Evolutionary conservation across 257 asterid species (phyloP).

Genomic region (Salvia hispanica): DNA sequence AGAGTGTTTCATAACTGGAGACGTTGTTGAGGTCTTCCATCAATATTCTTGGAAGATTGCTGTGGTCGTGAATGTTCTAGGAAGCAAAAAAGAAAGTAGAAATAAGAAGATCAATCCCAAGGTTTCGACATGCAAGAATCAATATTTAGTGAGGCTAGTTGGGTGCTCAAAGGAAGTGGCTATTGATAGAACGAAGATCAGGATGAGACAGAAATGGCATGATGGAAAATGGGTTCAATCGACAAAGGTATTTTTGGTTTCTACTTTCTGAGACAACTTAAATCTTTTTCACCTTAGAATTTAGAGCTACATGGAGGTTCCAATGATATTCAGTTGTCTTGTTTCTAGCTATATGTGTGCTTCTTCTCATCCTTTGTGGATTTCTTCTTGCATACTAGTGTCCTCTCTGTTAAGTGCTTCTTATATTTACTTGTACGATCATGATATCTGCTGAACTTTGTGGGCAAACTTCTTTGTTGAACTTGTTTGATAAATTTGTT

Average conservation of each 20-base stretch:
- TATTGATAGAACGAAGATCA: conserved; percentile 50
- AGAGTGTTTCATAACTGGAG: conserved; percentile 49
- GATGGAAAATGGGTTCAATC: conserved; percentile 61
- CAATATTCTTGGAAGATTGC: conserved; percentile 69
- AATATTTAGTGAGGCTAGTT: conserved; percentile 58
- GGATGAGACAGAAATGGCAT: conserved; percentile 61
- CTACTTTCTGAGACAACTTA: neutral
- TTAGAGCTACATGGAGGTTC: neutral
- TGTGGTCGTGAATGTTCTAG: conserved; percentile 47
- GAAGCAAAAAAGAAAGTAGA: conserved; percentile 33
- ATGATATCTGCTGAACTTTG: neutral
- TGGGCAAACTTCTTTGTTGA: conserved; percentile 1
- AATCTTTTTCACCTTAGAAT: neutral
- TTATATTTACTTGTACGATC: conserved; percentile 6
- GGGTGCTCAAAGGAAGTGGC: conserved; percentile 58
- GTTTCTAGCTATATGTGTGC: conserved; percentile 15
- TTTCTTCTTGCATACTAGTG: conserved; percentile 2
- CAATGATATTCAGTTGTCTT: conserved; percentile 1
- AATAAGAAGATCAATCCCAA: conserved; percentile 20
- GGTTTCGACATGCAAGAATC: conserved; percentile 35
- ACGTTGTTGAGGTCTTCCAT: conserved; percentile 70
- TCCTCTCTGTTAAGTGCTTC: conserved; percentile 5
- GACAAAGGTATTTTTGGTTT: conserved; percentile 51
- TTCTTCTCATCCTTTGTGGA: neutral
- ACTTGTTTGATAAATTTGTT: neutral